A percentile compares a stretch with the other conserved stretches of the same genome.
phyloP scores from a whole-genome alignment of 2,329 filamentous ascomycete species.

The Canariomyces notabilis region DNA sequence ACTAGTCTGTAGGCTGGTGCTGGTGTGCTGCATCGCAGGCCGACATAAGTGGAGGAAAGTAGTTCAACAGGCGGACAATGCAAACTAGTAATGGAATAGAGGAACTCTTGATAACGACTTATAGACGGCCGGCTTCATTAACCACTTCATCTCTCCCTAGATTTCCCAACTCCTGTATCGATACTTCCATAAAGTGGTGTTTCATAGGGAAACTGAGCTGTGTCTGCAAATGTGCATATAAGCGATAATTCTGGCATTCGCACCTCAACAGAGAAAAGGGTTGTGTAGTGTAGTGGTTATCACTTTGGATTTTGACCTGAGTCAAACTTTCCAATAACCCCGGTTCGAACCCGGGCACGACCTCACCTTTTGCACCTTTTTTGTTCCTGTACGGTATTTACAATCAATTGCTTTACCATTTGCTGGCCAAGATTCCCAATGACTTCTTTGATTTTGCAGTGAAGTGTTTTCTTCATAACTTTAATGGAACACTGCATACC shows the following conservation, averaged over 20 bases:
- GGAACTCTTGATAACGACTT: neutral
- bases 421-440: too few species aligned
- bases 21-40: constrained; percentile 28
- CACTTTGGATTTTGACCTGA: constrained; percentile 15
- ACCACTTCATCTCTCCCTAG: too few species aligned
- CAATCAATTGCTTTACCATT: too few species aligned
- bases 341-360: constrained; percentile 20
- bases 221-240: neutral
- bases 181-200: too few species aligned
- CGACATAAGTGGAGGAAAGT: constrained; percentile 3
- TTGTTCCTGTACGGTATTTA: neutral
- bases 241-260: neutral
- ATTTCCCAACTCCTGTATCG: too few species aligned
- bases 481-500: too few species aligned
- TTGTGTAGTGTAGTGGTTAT: constrained; percentile 21
- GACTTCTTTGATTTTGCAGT: too few species aligned
- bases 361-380: constrained; percentile 9
- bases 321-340: constrained; percentile 13
- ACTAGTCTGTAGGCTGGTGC: constrained; percentile 28
- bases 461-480: too few species aligned
- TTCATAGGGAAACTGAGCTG: too few species aligned
- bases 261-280: constrained; percentile 3
- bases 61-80: neutral
- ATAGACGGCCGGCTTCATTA: too few species aligned
- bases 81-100: neutral